Evolutionary conservation across 1,139 yeast species (phyloP), one percentile per base, ranked within the genome.

Genomic region (Yamadazyma dushanensis): DNA sequence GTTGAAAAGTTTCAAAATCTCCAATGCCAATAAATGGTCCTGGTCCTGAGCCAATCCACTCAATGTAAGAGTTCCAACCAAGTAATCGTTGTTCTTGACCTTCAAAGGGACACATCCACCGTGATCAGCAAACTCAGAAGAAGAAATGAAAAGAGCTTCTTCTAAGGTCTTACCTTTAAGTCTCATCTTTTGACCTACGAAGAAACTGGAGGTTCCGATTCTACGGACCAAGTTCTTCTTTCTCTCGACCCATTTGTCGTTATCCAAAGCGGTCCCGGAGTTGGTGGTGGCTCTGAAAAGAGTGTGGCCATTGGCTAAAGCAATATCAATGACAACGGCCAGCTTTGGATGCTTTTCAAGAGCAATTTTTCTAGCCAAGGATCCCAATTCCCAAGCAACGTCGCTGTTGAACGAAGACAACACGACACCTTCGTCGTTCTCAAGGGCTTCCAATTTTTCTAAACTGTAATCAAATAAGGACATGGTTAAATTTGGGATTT

Each of bases 21-120:
- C 53, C 33, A 61, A 40, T n/a, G 62, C 74, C 35, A 71, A 52
- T 32, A 56, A 55, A 46, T 73, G 78, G 49, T 73, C 79, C 36
- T 71, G 62, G 22, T 63, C 63, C 43, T 72, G 76, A 3, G 69
- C 64, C 45, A 79, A 67, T 0, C 86, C 86, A 52, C 82, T 74
- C 25, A 79, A 69, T n/a, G 82, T 76, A 32, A 78, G 61, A 3
- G 78, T 72, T 2, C 74, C 87, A 25, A 76, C 62, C 18, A 77
- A 60, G 15, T 70, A 67, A 44, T 70, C 79, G 26, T 61, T 52
- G 18, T 64, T 63, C 9, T 57, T 54, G 13, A 76, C 61, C 34
- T 70, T 64, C 32, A 80, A 57, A 2, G 85, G 84, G 36, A 79
- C 70, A 36, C 78, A 76, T 29, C 86, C 86, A 8, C 85, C 87